phyloP scores from a whole-genome alignment of 768 basidiomycete genomes.

The Amanita exitialis region DNA sequence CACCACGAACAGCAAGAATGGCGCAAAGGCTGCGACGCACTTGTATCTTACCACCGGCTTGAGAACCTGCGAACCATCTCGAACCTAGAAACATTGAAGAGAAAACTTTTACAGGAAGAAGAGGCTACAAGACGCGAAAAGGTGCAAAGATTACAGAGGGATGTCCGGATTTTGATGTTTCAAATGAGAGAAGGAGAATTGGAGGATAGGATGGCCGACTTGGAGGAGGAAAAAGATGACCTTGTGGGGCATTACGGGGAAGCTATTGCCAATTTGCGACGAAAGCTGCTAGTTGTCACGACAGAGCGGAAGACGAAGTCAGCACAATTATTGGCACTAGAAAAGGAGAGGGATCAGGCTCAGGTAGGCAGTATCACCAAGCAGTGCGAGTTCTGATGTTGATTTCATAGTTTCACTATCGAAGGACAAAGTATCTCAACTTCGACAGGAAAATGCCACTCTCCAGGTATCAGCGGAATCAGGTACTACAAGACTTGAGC shows the following conservation, averaged over 20 bases:
- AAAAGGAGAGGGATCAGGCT: conserved; percentile 32
- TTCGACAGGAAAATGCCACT: conserved; percentile 42
- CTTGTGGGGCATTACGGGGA: conserved; percentile 15
- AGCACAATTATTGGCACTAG: conserved; percentile 25
- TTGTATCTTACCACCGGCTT: conserved; percentile 55
- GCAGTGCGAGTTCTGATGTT: not conserved
- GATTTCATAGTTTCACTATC: conserved; percentile 6
- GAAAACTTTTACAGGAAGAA: conserved; percentile 41
- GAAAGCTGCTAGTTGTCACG: conserved; percentile 21
- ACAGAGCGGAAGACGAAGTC: conserved; percentile 29
- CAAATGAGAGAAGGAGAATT: conserved; percentile 53
- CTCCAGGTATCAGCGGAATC: conserved; percentile 37
- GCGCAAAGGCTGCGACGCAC: conserved; percentile 51
- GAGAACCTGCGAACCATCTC: conserved; percentile 48
- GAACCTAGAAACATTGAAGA: conserved; percentile 44
- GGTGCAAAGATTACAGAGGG: conserved; percentile 48
- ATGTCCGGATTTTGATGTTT: conserved; percentile 60
- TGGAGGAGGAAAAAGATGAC: conserved; percentile 38
- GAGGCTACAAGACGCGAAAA: conserved; percentile 47
- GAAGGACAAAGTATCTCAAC: conserved; percentile 26
- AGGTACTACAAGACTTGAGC: conserved; percentile 41
- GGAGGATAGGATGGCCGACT: conserved; percentile 38
- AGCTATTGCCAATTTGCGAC: conserved; percentile 18
- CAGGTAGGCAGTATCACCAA: conserved; percentile 26
- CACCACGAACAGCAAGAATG: conserved; percentile 45